Evolutionary conservation across 768 basidiomycete species (phyloP).

Genomic region (Hygrocybe coccinea): DNA sequence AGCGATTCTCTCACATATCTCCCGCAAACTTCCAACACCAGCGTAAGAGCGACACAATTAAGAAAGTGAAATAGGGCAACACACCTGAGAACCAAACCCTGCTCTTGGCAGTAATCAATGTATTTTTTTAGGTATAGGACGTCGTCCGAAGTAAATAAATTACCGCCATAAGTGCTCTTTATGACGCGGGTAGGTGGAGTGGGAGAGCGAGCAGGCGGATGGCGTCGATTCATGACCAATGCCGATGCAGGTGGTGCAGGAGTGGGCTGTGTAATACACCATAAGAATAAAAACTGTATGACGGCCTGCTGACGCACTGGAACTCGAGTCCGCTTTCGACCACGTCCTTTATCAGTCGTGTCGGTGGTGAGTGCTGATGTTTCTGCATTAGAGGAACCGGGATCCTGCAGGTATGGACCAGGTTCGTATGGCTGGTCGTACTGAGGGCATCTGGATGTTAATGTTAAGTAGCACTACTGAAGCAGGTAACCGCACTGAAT

Average conservation of each 20-base stretch:
- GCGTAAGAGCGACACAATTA: slow-evolving; percentile 3
- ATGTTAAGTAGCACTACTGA: neutral
- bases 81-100: slow-evolving; percentile 76
- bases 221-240: slow-evolving; percentile 56
- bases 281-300: slow-evolving; percentile 5
- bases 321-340: slow-evolving; percentile 63
- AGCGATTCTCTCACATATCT: slow-evolving; percentile 84
- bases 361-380: slow-evolving; percentile 33
- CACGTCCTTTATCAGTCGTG: slow-evolving; percentile 47
- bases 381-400: slow-evolving; percentile 31
- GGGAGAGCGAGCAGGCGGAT: slow-evolving; percentile 71
- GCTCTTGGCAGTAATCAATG: slow-evolving; percentile 86
- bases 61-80: slow-evolving; percentile 7
- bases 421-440: slow-evolving; percentile 55
- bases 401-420: slow-evolving; percentile 53
- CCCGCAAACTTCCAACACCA: slow-evolving; percentile 54
- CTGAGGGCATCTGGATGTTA: slow-evolving; percentile 25
- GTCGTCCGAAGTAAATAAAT: slow-evolving; percentile 81
- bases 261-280: slow-evolving; percentile 37
- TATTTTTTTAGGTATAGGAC: slow-evolving; percentile 80
- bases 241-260: slow-evolving; percentile 65
- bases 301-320: slow-evolving; percentile 37
- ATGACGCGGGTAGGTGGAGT: slow-evolving; percentile 79
- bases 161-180: slow-evolving; percentile 87
- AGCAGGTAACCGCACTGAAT: slow-evolving; percentile 37